A percentile compares a stretch with the other conserved stretches of the same genome.
Evolutionary conservation across 208 protist species (phyloP).

Genomic region (Crithidia sp.): DNA sequence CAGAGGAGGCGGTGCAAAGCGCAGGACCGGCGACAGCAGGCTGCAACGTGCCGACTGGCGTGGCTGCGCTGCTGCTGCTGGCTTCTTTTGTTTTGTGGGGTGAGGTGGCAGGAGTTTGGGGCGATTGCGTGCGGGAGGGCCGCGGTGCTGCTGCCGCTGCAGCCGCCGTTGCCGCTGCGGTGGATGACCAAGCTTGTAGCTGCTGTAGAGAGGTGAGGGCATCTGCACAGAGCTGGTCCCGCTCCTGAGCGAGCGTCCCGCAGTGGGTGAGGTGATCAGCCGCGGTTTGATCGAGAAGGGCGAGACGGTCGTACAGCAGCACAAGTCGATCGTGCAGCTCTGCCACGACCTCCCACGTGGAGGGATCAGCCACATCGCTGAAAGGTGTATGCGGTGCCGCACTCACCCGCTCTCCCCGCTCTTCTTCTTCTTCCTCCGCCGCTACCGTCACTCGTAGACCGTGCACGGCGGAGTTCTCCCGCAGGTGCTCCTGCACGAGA

Average conservation of each 20-base stretch:
- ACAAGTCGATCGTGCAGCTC: conserved; percentile 49
- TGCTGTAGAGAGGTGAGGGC: conserved; percentile 6
- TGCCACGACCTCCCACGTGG: conserved; percentile 57
- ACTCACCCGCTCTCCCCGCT: neutral
- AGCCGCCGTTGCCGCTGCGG: neutral
- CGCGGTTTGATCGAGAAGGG: conserved; percentile 19
- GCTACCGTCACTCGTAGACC: neutral
- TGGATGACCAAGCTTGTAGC: conserved; percentile 25
- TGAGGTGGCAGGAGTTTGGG: neutral
- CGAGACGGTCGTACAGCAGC: conserved; percentile 21
- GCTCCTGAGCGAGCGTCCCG: conserved; percentile 5
- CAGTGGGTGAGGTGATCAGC: conserved; percentile 17
- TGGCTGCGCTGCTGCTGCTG: too few relatives aligned
- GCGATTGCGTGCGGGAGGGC: neutral
- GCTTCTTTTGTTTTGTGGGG: neutral
- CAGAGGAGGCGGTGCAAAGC: conserved; percentile 7
- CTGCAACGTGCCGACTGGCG: neutral
- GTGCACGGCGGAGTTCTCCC: conserved; percentile 24
- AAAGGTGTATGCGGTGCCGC: neutral
- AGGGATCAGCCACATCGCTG: conserved; percentile 4
- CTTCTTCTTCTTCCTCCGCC: neutral
- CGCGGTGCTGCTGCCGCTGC: neutral
- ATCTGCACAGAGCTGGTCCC: conserved; percentile 13
- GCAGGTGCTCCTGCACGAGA: conserved; percentile 48
- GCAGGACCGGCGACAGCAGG: neutral